Conservation (phyloP, 257 asterid species). For the Solanum sitiens region DNA sequence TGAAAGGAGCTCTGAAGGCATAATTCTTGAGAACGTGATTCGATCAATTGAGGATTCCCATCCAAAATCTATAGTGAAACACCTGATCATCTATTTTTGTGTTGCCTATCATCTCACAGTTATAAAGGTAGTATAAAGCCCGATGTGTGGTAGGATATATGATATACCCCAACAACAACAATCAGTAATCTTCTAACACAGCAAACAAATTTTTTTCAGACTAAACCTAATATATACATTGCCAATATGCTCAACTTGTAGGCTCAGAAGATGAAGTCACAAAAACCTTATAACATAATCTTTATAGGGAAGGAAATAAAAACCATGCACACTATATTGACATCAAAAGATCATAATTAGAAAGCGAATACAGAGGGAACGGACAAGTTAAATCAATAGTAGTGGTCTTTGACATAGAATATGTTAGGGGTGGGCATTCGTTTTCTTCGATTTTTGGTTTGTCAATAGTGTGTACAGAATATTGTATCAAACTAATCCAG, state of each 20-base stretch:
- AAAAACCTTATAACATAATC: neutral
- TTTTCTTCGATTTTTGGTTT: too few species aligned
- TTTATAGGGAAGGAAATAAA: neutral
- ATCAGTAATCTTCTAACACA: neutral
- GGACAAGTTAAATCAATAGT: neutral
- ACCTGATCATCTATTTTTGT: neutral
- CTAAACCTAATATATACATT: neutral
- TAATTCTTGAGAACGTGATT: neutral
- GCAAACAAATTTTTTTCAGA: neutral
- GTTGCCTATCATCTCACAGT: neutral
- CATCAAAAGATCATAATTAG: neutral
- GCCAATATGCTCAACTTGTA: neutral
- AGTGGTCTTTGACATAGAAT: neutral
- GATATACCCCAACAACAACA: neutral
- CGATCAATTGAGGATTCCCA: neutral
- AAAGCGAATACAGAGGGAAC: neutral
- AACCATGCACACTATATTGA: neutral
- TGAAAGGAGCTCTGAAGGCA: neutral
- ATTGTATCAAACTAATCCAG: too few species aligned
- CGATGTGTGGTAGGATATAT: neutral
- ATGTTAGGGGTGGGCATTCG: too few species aligned
- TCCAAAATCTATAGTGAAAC: neutral
- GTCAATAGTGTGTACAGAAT: too few species aligned
- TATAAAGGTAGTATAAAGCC: neutral
- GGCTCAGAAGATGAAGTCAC: neutral